These are phyloP conservation scores for Cordyceps pruinosa DNA, from an alignment of 2,329 filamentous ascomycete species.

Conservation along the genomic window DNA sequence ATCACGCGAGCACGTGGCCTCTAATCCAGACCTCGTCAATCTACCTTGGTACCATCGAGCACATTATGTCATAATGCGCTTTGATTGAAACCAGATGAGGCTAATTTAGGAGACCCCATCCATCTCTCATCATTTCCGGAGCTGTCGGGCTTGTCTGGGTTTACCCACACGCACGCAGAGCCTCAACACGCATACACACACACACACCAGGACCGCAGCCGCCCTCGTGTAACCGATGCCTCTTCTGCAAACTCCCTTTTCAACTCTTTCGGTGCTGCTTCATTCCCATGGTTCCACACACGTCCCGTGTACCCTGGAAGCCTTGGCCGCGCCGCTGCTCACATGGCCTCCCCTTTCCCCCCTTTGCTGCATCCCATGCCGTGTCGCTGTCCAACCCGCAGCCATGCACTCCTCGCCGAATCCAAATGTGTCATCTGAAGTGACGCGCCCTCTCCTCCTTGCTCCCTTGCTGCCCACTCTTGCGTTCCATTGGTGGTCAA, in stretches of 20 bases:
- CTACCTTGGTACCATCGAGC: background rate
- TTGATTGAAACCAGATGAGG: background rate
- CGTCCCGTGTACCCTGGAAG: background rate
- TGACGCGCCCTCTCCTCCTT: background rate
- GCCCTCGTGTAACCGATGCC: background rate
- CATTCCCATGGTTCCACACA: background rate
- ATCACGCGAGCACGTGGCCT: background rate
- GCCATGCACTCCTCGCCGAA: background rate
- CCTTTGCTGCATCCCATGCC: background rate
- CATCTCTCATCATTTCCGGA: background rate
- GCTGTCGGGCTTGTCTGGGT: background rate
- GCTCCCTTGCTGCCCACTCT: background rate
- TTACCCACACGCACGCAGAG: background rate
- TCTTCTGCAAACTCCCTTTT: background rate
- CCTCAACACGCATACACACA: background rate
- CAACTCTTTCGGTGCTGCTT: no score
- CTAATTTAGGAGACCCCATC: background rate
- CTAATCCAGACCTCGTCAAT: no score
- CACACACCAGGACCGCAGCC: background rate
- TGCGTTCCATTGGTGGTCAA: background rate
- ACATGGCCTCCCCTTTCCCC: background rate
- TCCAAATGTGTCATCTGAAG: background rate
- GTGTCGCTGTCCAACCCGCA: background rate
- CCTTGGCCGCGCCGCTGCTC: background rate
- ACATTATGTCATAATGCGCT: background rate